Evolutionary conservation across 192 early-diverging fungal species (phyloP).

Genomic region (Entophlyctis luteolus): DNA sequence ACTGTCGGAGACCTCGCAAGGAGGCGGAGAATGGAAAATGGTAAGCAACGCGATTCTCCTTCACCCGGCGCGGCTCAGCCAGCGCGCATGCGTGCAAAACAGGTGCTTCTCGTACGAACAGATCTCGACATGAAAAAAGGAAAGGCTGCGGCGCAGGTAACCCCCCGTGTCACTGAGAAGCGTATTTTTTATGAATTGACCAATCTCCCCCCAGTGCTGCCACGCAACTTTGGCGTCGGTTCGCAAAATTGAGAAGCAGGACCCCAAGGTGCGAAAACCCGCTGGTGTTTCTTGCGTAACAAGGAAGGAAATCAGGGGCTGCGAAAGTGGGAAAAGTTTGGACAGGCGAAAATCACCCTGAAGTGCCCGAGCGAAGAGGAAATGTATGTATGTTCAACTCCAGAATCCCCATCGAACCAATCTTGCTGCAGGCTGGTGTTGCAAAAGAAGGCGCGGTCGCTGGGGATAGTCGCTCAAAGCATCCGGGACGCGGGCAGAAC

Average conservation of each 20-base stretch:
- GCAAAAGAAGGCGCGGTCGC: conserved; percentile 54
- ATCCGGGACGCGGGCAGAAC: conserved; percentile 91
- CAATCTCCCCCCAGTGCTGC: conserved; percentile 74
- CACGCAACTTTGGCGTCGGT: conserved; percentile 78
- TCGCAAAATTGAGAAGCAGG: conserved; percentile 35
- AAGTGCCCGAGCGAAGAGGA: conserved; percentile 73
- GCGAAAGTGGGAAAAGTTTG: conserved; percentile 68
- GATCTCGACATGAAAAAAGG: conserved; percentile 94
- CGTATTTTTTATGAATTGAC: no score
- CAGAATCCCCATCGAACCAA: no score
- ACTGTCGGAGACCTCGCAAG: background rate
- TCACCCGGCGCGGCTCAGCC: no score
- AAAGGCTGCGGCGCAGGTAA: conserved; percentile 85
- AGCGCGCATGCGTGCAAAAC: no score
- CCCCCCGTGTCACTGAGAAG: no score
- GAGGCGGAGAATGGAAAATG: conserved; percentile 38
- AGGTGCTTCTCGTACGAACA: conserved; percentile 78
- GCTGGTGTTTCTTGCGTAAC: no score
- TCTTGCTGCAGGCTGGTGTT: conserved; percentile 69
- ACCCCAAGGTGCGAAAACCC: background rate
- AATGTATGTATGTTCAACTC: conserved; percentile 66
- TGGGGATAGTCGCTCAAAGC: conserved; percentile 63
- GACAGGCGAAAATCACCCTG: conserved; percentile 83
- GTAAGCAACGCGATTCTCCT: no score
- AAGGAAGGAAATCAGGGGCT: conserved; percentile 38